A percentile compares a stretch with the other conserved stretches of the same genome.
Evolutionary conservation across 1,284 basidiomycete genomes (phyloP).

Genomic region (Tetrapyrgos nigripes): DNA sequence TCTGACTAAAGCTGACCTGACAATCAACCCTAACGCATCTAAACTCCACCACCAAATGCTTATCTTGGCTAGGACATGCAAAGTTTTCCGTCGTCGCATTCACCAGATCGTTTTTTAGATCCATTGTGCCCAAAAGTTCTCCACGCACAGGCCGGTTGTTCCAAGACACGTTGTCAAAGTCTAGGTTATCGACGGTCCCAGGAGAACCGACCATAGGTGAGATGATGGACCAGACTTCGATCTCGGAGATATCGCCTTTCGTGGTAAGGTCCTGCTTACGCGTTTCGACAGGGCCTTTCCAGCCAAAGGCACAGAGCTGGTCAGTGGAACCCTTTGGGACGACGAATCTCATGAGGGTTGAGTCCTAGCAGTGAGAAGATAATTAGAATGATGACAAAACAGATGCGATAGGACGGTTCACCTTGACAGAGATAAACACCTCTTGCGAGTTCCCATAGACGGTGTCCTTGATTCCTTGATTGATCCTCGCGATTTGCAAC

Average conservation of each 20-base stretch:
- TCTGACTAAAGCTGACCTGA: slow-evolving; percentile 14
- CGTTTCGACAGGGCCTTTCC: slow-evolving; percentile 4
- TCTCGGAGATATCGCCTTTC: slow-evolving; percentile 18
- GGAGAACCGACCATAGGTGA: slow-evolving; percentile 1
- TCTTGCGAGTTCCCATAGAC: slow-evolving; percentile 13
- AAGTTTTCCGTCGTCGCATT: slow-evolving; percentile 15
- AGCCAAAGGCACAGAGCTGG: slow-evolving; percentile 2
- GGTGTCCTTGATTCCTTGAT: slow-evolving; percentile 9
- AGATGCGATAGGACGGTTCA: background rate
- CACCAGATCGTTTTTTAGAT: slow-evolving; percentile 3
- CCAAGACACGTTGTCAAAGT: slow-evolving; percentile 16
- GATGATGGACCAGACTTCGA: slow-evolving; percentile 22
- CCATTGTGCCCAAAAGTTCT: slow-evolving; percentile 18
- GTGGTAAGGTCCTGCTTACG: slow-evolving; percentile 9
- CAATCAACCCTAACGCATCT: slow-evolving; percentile 14
- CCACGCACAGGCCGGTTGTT: slow-evolving; percentile 17
- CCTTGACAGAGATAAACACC: slow-evolving; percentile 16
- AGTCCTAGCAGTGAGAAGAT: slow-evolving; percentile 6
- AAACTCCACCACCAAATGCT: slow-evolving; percentile 12
- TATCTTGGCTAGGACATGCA: slow-evolving; percentile 10
- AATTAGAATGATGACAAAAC: background rate
- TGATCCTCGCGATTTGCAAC: slow-evolving; percentile 13
- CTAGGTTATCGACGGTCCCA: slow-evolving; percentile 3
- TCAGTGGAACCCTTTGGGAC: slow-evolving; percentile 5
- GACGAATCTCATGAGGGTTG: slow-evolving; percentile 19